These are phyloP conservation scores for Fraxinus angustifolia DNA, from an alignment of 305 asterid genomes.

Conservation along the genomic window DNA sequence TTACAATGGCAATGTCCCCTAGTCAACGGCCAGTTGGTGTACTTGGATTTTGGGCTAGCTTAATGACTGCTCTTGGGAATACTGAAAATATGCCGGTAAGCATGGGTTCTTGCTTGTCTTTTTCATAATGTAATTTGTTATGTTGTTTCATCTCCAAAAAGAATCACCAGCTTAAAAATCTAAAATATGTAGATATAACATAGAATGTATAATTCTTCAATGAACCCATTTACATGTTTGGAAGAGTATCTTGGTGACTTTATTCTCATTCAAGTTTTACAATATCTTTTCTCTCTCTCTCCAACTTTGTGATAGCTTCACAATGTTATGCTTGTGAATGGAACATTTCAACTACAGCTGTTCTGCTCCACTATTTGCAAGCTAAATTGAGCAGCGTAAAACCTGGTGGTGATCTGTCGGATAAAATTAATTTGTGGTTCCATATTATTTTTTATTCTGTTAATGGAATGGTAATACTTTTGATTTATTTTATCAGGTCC, in stretches of 20 bases:
- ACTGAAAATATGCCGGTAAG: conserved; percentile 99
- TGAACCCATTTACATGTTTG: conserved; percentile 15
- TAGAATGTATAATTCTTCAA: background rate
- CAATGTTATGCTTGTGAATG: background rate
- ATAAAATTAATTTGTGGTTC: conserved; percentile 9
- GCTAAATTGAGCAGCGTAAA: conserved; percentile 1
- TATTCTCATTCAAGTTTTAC: background rate
- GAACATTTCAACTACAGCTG: conserved; percentile 5
- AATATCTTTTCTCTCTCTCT: background rate
- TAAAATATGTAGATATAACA: background rate
- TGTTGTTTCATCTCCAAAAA: conserved; percentile 3
- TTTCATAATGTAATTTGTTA: conserved; percentile 19
- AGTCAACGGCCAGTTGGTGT: conserved; percentile 99
- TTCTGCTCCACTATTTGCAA: conserved; percentile 8
- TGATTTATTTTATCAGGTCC: conserved; percentile 56
- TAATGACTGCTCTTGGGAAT: conserved; percentile 99
- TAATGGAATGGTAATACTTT: conserved; percentile 14
- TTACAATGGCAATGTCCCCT: conserved; percentile 99
- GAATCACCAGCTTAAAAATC: background rate
- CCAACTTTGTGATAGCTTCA: conserved; percentile 13
- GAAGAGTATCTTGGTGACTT: conserved; percentile 2
- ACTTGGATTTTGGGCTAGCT: conserved; percentile 99
- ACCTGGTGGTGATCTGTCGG: background rate
- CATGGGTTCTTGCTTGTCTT: conserved; percentile 25
- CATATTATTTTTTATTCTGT: background rate